Evolutionary conservation across 2,329 filamentous ascomycete genomes (phyloP), one percentile per base, ranked within the genome.

Genomic region (Fusarium sp.): DNA sequence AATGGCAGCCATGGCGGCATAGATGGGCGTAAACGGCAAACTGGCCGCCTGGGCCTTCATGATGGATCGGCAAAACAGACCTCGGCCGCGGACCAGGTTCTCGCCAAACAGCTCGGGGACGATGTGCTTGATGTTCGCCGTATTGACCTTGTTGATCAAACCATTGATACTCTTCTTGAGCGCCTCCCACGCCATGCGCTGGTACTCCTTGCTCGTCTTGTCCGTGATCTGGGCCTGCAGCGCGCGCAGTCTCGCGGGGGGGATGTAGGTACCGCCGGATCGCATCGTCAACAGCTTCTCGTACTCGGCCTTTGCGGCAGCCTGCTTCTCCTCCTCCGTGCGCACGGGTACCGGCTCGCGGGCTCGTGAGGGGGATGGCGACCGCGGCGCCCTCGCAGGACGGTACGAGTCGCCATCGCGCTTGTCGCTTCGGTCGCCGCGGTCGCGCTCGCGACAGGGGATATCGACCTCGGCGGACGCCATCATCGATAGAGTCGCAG

Each of bases 111-210:
- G 88, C 85, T 99, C 97, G 2, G 96, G 96, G 27, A 98, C 95
- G 72, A 99, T 98, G 80, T 94, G 90, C 84, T 99, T 98, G 88
- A 99, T 98, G 83, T 99, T 99, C 36, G 94, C 94, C 65, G 96
- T 94, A 84, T 98, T 98, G 87, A 98, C 94, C 87, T 99, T 99
- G 89, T 99, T 99, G 88, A 99, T 98, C 75, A 99, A 86, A 78
- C 97, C 97, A 81, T 99, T 98, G 85, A 99, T 98, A 58, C 94
- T 97, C 87, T 99, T 99, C 87, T 99, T 99, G 80, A 99, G 86
- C 14, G 96, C 96, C 84, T 99, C 97, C 97, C 97, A 99, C 10
- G 95, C 95, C 94, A 99, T 97, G 79, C 97, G 94, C 88, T 98
- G 97, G 81, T 98, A 98, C 85, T 98, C 97, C 84, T 98, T 97